Evolutionary conservation across 78 protist species (phyloP), one percentile per base, ranked within the genome.

Genomic region (Dictyostelium firmibasis): DNA sequence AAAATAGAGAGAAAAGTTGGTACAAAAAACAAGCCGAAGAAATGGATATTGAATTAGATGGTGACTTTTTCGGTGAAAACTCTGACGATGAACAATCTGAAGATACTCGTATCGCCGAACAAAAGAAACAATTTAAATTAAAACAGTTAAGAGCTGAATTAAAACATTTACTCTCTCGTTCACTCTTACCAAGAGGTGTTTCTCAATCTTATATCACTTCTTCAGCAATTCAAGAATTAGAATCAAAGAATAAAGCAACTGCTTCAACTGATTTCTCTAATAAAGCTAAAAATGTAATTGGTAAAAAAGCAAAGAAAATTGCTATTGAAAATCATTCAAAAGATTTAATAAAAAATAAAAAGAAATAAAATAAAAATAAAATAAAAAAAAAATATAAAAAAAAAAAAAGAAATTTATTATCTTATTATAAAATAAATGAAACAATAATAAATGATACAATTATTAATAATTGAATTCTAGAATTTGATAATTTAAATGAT

Each of bases 21-120:
- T 84, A 14, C 62, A 74, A 83, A 18, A 76, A 83, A 47, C 33
- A 81, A 18, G 96, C 96, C 3, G 64, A 44, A 16, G 96, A 82
- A 29, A 67, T 92, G 89, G 96, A 83, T 33, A 89, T 89, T 7
- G 88, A 81, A 18, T 38, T 89, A 16, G 94, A 89, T 67, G 41
- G 38, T 69, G 94, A 81, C 50, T 89, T 81, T 44, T 43, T 41
- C 33, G 83, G 83, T 77, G 83, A 43, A 31, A 67, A 89, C 35
- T 47, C 86, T 13, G 87, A 67, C 18, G 50, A 85, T 35, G 86
- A 78, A 11, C 44, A 81, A 20, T 79, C 83, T 10, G 84, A 85
- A 25, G 67, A 88, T 3, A 10, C 10, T 29, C 91, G 78, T 41
- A 74, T 50, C 2, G 57, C 82, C 5, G 85, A 50, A 16, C 25